Conservation (phyloP, 1,139 yeast genomes). For the Blastobotrys buckinghamii region DNA sequence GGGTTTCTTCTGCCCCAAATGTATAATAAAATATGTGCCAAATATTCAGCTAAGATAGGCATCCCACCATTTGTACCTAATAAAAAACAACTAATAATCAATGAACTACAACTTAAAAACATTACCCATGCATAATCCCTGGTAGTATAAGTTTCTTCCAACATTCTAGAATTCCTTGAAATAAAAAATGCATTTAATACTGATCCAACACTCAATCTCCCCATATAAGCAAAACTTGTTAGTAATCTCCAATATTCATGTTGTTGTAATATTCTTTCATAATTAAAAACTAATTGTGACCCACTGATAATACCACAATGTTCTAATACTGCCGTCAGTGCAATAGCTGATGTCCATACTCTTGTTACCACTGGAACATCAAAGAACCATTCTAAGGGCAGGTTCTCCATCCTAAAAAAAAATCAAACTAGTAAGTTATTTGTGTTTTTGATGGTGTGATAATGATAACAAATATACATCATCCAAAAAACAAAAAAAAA, state of each 20-base stretch:
- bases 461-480: too few species aligned
- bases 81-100: slow-evolving; percentile 31
- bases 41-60: slow-evolving; percentile 35
- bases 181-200: slow-evolving; percentile 36
- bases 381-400: slow-evolving; percentile 29
- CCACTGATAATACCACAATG: slow-evolving; percentile 29
- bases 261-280: slow-evolving; percentile 19
- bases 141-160: slow-evolving; percentile 38
- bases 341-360: slow-evolving; percentile 29
- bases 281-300: slow-evolving; percentile 22
- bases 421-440: too few species aligned
- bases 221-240: slow-evolving; percentile 41
- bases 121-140: slow-evolving; percentile 40
- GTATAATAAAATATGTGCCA: slow-evolving; percentile 38
- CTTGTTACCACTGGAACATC: slow-evolving; percentile 31
- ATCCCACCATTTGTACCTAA: slow-evolving; percentile 24
- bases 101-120: slow-evolving; percentile 23
- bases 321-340: slow-evolving; percentile 31
- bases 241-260: slow-evolving; percentile 41
- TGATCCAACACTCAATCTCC: slow-evolving; percentile 36
- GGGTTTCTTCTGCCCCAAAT: slow-evolving; percentile 45
- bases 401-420: slow-evolving; percentile 4
- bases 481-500: too few species aligned
- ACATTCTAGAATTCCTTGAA: slow-evolving; percentile 37
- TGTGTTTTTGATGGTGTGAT: too few species aligned